Conservation (phyloP, 768 basidiomycete genomes). For the Agaricus blazei region DNA sequence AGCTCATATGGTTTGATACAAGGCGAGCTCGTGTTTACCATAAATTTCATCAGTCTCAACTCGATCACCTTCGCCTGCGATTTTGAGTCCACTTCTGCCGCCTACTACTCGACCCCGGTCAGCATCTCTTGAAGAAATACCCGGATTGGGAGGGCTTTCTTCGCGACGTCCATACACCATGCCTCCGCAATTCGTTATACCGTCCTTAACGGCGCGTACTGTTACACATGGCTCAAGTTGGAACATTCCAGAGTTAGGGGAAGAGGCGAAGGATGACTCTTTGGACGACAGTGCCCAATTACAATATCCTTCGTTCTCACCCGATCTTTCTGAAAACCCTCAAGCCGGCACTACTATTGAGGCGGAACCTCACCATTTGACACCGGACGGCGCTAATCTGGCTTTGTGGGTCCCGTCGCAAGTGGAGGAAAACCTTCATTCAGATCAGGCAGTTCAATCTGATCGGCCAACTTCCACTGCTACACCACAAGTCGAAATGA, state of each 20-base stretch:
- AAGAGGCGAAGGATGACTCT: neutral
- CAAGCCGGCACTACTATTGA: neutral
- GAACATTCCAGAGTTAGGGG: neutral
- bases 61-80: neutral
- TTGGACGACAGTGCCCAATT: neutral
- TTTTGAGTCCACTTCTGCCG: slow-evolving; percentile 6
- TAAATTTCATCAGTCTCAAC: no score
- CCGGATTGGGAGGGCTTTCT: slow-evolving; percentile 7
- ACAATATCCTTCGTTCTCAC: neutral
- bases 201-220: neutral
- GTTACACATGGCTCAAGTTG: slow-evolving; percentile 1
- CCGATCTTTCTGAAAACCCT: neutral
- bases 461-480: neutral
- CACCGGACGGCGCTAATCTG: no score
- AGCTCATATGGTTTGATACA: no score
- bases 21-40: no score
- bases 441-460: neutral
- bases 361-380: no score
- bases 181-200: neutral
- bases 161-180: neutral
- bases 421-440: neutral
- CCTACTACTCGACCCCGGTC: neutral
- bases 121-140: slow-evolving; percentile 4
- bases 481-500: neutral
- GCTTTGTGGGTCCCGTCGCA: neutral